A percentile compares a stretch with the other conserved stretches of the same genome.
Evolutionary conservation across 2,329 filamentous ascomycete genomes (phyloP).

Genomic region (Epichloe sp.): DNA sequence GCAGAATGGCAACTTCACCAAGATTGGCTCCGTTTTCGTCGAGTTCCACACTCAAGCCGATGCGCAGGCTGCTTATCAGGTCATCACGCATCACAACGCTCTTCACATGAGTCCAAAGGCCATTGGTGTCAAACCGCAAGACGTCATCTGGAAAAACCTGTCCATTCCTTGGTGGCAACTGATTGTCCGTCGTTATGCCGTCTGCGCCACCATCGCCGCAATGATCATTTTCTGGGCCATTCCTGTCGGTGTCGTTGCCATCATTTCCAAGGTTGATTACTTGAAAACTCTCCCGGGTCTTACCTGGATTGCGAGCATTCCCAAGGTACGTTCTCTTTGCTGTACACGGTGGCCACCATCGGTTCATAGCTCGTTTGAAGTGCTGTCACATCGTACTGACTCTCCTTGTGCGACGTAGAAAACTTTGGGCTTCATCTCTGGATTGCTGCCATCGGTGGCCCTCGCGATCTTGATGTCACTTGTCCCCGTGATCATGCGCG

Average conservation of each 20-base stretch:
- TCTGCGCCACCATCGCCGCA: constrained; percentile 53
- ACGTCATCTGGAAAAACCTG: constrained; percentile 80
- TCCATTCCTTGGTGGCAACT: constrained; percentile 57
- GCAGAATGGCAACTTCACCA: constrained; percentile 44
- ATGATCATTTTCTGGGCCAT: constrained; percentile 79
- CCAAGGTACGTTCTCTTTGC: constrained; percentile 21
- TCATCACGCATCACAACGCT: constrained; percentile 65
- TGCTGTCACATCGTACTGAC: background rate
- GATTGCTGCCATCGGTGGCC: constrained; percentile 66
- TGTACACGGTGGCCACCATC: background rate
- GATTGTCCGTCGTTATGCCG: constrained; percentile 52
- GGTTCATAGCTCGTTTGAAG: background rate
- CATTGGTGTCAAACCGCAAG: constrained; percentile 66
- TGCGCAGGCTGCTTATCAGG: constrained; percentile 77
- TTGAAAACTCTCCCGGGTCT: constrained; percentile 57
- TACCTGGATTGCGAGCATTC: constrained; percentile 59
- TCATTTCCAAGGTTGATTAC: constrained; percentile 71
- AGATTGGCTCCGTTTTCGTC: constrained; percentile 72
- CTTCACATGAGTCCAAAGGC: constrained; percentile 76
- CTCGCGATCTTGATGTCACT: constrained; percentile 73
- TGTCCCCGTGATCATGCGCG: constrained; percentile 54
- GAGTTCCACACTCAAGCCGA: constrained; percentile 74
- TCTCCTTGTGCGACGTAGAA: constrained; percentile 9
- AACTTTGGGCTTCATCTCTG: constrained; percentile 69
- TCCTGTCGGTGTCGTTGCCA: constrained; percentile 65